These are phyloP conservation scores for Aspergillus homomorphus DNA, from an alignment of 495 filamentous ascomycete genomes.

Conservation along the genomic window DNA sequence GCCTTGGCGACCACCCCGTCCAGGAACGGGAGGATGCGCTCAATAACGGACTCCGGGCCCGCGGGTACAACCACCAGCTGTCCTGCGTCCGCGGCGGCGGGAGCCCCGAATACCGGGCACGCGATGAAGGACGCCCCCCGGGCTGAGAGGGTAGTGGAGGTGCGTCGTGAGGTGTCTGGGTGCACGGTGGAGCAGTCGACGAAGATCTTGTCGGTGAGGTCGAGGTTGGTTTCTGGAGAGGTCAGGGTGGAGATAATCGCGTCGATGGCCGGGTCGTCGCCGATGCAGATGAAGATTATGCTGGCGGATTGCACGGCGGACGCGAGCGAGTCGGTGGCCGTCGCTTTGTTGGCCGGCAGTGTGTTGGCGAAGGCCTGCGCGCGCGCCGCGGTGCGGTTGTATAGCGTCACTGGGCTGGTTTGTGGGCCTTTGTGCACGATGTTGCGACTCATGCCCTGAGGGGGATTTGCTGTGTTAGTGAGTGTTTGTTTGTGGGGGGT, in stretches of 20 bases:
- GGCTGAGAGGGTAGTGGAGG: conserved; percentile 52
- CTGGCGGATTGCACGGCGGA: conserved; percentile 66
- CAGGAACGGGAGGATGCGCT: conserved; percentile 67
- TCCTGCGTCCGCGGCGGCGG: conserved; percentile 73
- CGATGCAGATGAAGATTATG: conserved; percentile 81
- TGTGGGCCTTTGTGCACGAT: conserved; percentile 73
- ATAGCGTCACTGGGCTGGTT: conserved; percentile 65
- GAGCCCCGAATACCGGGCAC: conserved; percentile 79
- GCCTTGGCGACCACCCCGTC: conserved; percentile 72
- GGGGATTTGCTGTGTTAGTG: conserved; percentile 18
- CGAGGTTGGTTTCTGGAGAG: conserved; percentile 24
- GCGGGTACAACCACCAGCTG: conserved; percentile 74
- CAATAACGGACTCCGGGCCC: conserved; percentile 58
- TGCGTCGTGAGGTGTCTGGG: conserved; percentile 69
- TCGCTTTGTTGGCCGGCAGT: conserved; percentile 54
- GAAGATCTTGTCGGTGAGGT: conserved; percentile 46
- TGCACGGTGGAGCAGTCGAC: conserved; percentile 88
- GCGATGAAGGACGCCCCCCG: conserved; percentile 72
- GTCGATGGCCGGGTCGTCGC: conserved; percentile 72
- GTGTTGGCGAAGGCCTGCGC: conserved; percentile 53
- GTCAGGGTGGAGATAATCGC: conserved; percentile 42
- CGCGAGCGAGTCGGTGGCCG: conserved; percentile 57
- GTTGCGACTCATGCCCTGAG: conserved; percentile 82
- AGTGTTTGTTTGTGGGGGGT: conserved; percentile 4
- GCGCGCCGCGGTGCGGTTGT: conserved; percentile 70